Conservation (phyloP, 257 asterid genomes). For the Primulina huaijiensis region DNA sequence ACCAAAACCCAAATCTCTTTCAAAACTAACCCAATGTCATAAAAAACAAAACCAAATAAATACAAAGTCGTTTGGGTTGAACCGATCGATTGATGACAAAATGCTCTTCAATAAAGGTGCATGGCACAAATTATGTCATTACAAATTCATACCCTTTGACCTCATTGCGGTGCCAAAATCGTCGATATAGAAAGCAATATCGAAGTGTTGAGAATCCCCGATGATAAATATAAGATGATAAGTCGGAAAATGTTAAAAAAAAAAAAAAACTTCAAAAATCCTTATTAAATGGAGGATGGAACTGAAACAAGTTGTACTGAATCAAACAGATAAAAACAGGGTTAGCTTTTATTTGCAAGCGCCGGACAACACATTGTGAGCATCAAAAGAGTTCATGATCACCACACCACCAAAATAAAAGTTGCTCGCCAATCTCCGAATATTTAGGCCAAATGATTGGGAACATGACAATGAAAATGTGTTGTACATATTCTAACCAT, state of each 20-base stretch:
- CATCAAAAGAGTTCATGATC: slow-evolving; percentile 6
- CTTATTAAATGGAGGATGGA: neutral
- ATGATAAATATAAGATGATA: too few relatives aligned
- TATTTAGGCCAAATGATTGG: neutral
- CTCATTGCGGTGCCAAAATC: too few relatives aligned
- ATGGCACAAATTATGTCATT: neutral
- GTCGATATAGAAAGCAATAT: too few relatives aligned
- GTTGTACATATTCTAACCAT: slow-evolving; percentile 1
- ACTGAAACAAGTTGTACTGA: neutral
- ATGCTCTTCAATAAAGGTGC: neutral
- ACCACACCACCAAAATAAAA: slow-evolving; percentile 1
- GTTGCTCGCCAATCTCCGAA: slow-evolving; percentile 9
- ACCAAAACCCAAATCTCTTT: too few relatives aligned
- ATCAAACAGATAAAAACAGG: neutral
- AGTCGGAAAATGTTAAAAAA: neutral
- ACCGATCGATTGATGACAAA: neutral
- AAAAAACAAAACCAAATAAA: too few relatives aligned
- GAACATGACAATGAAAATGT: slow-evolving; percentile 2
- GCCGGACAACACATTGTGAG: neutral
- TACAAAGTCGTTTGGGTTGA: too few relatives aligned
- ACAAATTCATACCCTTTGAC: neutral
- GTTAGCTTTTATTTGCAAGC: slow-evolving; percentile 20
- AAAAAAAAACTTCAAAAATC: neutral
- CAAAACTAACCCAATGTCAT: too few relatives aligned
- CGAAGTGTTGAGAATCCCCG: neutral